phyloP scores from a whole-genome alignment of 1,284 basidiomycete genomes.

The Trichosporon coremiiforme region DNA sequence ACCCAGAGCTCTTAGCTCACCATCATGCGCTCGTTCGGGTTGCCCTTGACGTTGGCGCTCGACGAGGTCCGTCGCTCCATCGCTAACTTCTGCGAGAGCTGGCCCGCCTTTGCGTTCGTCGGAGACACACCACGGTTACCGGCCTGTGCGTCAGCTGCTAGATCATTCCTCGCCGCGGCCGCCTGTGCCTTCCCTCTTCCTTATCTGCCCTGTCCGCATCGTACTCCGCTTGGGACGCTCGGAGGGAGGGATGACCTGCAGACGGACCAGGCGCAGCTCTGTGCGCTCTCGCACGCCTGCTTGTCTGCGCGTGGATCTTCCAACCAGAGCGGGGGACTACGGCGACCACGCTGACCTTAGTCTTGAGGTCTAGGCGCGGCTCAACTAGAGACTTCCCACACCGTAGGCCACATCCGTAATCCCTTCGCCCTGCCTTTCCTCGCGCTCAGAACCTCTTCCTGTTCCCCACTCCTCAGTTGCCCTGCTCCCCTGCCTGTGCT shows the following conservation, averaged over 20 bases:
- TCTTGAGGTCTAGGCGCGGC: neutral
- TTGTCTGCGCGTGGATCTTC: neutral
- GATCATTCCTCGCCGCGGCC: neutral
- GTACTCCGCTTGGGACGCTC: neutral
- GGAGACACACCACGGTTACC: constrained; percentile 49
- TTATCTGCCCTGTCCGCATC: neutral
- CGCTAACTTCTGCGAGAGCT: constrained; percentile 50
- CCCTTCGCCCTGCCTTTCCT: neutral
- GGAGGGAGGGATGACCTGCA: neutral
- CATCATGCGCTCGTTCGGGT: constrained; percentile 49
- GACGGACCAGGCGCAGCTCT: neutral
- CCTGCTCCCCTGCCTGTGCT: too few species aligned
- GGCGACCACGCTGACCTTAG: neutral
- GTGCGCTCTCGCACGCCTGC: neutral
- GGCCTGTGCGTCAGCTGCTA: constrained; percentile 38
- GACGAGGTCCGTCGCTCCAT: constrained; percentile 38
- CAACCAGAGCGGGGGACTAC: neutral
- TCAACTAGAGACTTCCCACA: too few species aligned
- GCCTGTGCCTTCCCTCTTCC: neutral
- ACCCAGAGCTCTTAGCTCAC: constrained; percentile 35
- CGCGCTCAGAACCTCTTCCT: neutral
- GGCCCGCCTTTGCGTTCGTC: constrained; percentile 51
- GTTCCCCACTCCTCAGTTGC: too few species aligned
- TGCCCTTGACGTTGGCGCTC: constrained; percentile 19
- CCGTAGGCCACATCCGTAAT: neutral